Conservation (phyloP, 2,329 filamentous ascomycete species). For the Pestalotiopsis sp. region DNA sequence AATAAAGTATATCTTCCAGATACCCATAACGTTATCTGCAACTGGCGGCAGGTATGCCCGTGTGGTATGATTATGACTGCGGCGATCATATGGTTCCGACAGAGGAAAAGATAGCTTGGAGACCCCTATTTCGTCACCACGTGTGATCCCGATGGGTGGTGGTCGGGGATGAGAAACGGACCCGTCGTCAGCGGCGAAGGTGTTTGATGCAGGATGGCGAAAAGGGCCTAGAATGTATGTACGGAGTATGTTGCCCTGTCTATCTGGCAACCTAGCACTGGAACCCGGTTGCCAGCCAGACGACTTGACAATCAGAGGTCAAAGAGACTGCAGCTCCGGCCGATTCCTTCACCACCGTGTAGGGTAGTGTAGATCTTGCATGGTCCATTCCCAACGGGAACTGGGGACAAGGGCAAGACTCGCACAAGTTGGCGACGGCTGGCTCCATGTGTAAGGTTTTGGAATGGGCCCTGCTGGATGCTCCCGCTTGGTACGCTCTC, state of each 20-base stretch:
- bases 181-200: conserved; percentile 4
- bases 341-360: not conserved
- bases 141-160: not conserved
- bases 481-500: not conserved
- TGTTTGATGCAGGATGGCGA: not conserved
- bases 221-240: not conserved
- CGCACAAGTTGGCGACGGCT: no score
- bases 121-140: conserved; percentile 5
- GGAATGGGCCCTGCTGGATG: not conserved
- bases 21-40: not conserved
- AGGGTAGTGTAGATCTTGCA: not conserved
- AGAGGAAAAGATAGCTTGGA: not conserved
- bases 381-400: not conserved
- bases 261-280: not conserved
- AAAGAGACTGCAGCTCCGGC: not conserved
- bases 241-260: not conserved
- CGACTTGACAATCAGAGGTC: not conserved
- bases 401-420: not conserved
- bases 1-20: not conserved
- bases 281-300: not conserved
- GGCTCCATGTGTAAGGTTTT: not conserved
- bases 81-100: not conserved
- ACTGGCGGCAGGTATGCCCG: not conserved
- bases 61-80: not conserved
- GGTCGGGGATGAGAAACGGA: not conserved